Percentiles rank a stretch among this genome's conserved stretches.
These are phyloP conservation scores for Camellia sinensis DNA, from an alignment of 148 eudicot species.

Conservation along the genomic window DNA sequence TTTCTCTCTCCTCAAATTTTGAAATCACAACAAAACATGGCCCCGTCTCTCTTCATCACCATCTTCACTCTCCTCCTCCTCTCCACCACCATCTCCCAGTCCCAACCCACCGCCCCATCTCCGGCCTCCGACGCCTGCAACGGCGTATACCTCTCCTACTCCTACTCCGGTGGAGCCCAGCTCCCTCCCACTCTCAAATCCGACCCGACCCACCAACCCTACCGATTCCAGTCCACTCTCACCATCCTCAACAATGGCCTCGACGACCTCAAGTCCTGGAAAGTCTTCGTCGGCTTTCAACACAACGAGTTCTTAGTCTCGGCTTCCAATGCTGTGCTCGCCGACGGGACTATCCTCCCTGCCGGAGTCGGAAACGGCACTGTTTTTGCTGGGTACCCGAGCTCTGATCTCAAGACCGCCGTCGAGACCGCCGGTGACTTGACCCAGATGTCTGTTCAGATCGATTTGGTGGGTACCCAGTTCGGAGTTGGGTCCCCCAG, in stretches of 20 bases:
- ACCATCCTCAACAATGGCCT: slow-evolving; percentile 48
- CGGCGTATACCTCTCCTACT: slow-evolving; percentile 32
- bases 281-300: slow-evolving; percentile 49
- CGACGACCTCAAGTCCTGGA: slow-evolving; percentile 52
- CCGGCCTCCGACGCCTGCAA: slow-evolving; percentile 36
- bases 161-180: slow-evolving; percentile 10
- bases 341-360: slow-evolving; percentile 51
- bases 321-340: slow-evolving; percentile 39
- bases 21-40: slow-evolving; percentile 8
- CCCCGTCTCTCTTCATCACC: background rate
- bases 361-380: slow-evolving; percentile 52
- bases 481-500: slow-evolving; percentile 32
- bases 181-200: slow-evolving; percentile 25
- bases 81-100: background rate
- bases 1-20: slow-evolving; percentile 11
- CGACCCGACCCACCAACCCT: slow-evolving; percentile 39
- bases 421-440: slow-evolving; percentile 30
- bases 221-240: slow-evolving; percentile 54
- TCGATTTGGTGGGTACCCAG: slow-evolving; percentile 45
- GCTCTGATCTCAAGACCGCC: slow-evolving; percentile 38
- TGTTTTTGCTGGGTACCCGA: slow-evolving; percentile 51
- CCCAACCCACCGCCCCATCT: slow-evolving; percentile 20
- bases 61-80: slow-evolving; percentile 7
- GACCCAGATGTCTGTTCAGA: slow-evolving; percentile 37
- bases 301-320: slow-evolving; percentile 56